A percentile compares a stretch with the other conserved stretches of the same genome.
Conservation (phyloP, 1,284 basidiomycete genomes). For the Boletus mariae region DNA sequence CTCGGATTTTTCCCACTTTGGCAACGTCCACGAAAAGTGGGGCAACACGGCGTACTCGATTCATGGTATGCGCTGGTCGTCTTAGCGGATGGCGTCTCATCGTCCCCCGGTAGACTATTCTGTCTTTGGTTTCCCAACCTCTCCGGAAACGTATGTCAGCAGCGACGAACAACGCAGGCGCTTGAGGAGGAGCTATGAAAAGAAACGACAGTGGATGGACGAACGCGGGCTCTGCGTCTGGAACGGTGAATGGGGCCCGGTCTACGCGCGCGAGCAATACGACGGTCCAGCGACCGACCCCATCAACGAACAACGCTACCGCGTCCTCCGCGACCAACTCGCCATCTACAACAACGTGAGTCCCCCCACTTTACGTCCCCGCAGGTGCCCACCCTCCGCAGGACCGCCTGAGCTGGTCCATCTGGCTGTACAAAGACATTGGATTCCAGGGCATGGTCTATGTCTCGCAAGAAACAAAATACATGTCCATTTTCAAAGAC, state of each 20-base stretch:
- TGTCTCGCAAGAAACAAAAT: constrained; percentile 62
- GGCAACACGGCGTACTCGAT: constrained; percentile 71
- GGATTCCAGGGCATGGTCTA: constrained; percentile 84
- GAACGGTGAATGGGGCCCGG: constrained; percentile 77
- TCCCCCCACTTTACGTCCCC: background rate
- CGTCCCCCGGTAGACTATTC: constrained; percentile 30
- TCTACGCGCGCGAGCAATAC: constrained; percentile 56
- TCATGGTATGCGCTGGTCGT: constrained; percentile 46
- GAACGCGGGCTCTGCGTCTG: constrained; percentile 61
- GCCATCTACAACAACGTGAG: constrained; percentile 61
- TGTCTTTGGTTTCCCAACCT: constrained; percentile 65
- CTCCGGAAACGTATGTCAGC: constrained; percentile 54
- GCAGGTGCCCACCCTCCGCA: constrained; percentile 22
- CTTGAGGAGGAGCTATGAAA: constrained; percentile 54
- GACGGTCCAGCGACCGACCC: constrained; percentile 55
- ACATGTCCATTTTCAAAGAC: constrained; percentile 58
- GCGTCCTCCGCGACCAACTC: constrained; percentile 71
- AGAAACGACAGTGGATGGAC: constrained; percentile 71
- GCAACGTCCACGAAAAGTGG: constrained; percentile 53
- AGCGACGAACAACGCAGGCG: constrained; percentile 51
- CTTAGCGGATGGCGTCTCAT: background rate
- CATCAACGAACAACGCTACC: constrained; percentile 66
- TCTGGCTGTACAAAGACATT: constrained; percentile 86
- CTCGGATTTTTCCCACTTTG: constrained; percentile 70
- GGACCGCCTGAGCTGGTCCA: constrained; percentile 74